Percentiles rank a stretch among this genome's conserved stretches.
Evolutionary conservation across 1,139 yeast genomes (phyloP).

Genomic region (Citeromyces siamensis): DNA sequence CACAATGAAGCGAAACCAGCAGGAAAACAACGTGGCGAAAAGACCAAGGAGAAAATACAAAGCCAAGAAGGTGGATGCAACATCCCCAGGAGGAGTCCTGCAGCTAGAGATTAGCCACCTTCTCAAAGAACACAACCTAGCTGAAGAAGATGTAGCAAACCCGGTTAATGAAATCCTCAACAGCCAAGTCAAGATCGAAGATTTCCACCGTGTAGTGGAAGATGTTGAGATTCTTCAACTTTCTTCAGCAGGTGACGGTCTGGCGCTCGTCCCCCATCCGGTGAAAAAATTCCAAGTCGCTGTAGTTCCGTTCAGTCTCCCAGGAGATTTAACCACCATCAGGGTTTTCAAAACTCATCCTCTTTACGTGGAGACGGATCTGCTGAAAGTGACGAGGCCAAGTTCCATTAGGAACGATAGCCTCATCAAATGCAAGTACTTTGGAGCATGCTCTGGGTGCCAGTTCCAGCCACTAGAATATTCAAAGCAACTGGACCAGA

Average conservation of each 20-base stretch:
- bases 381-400: constrained; percentile 35
- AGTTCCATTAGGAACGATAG: constrained; percentile 43
- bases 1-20: not conserved
- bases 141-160: constrained; percentile 36
- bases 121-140: constrained; percentile 28
- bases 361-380: constrained; percentile 62
- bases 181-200: constrained; percentile 33
- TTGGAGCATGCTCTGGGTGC: constrained; percentile 82
- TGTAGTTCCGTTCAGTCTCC: constrained; percentile 76
- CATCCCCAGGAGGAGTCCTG: constrained; percentile 75
- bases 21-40: constrained; percentile 6
- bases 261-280: constrained; percentile 53
- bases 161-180: constrained; percentile 58
- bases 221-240: constrained; percentile 46
- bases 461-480: constrained; percentile 80
- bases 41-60: constrained; percentile 11
- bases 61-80: constrained; percentile 49
- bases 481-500: constrained; percentile 57
- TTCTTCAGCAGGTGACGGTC: constrained; percentile 74
- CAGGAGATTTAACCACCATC: constrained; percentile 68
- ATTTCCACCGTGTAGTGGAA: constrained; percentile 47
- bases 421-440: constrained; percentile 48
- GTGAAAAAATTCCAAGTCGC: constrained; percentile 26
- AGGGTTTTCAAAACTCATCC: constrained; percentile 74
- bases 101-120: constrained; percentile 60